Percentiles rank a stretch among this genome's conserved stretches.
Evolutionary conservation across 164 flowering plant genomes (phyloP).

Genomic region (Cinnamomum micranthum): DNA sequence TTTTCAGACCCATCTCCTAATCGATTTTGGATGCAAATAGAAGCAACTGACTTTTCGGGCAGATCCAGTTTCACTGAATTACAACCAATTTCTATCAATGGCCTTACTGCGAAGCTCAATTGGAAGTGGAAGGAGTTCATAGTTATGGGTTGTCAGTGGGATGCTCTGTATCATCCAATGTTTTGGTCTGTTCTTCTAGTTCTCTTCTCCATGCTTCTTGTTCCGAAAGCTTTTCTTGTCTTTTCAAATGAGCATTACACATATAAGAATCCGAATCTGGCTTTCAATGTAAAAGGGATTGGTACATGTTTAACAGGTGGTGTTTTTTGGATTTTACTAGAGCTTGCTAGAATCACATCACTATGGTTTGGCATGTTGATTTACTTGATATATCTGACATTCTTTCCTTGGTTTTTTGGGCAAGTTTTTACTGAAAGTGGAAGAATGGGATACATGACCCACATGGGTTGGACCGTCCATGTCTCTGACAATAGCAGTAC

Average conservation of each 20-base stretch:
- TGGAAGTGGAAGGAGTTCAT: constrained; percentile 91
- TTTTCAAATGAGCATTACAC: constrained; percentile 43
- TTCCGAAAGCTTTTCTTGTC: constrained; percentile 45
- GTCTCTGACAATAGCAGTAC: constrained; percentile 9
- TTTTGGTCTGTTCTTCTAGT: constrained; percentile 43
- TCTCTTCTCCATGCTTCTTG: constrained; percentile 42
- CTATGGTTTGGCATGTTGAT: constrained; percentile 51
- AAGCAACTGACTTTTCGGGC: constrained; percentile 64
- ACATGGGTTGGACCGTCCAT: constrained; percentile 70
- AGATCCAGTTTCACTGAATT: constrained; percentile 44
- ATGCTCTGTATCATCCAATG: constrained; percentile 62
- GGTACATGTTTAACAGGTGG: constrained; percentile 38
- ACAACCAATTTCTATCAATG: constrained; percentile 83
- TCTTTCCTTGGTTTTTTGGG: constrained; percentile 83
- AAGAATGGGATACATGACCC: constrained; percentile 67
- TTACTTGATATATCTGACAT: constrained; percentile 56
- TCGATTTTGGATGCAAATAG: constrained; percentile 80
- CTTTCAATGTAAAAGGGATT: constrained; percentile 1
- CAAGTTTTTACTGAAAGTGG: constrained; percentile 55
- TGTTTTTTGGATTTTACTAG: constrained; percentile 48
- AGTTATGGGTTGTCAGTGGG: constrained; percentile 96
- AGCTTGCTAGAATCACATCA: constrained; percentile 41
- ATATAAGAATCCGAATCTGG: constrained; percentile 31
- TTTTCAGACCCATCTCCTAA: constrained; percentile 82
- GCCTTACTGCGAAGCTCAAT: constrained; percentile 39